A percentile compares a stretch with the other conserved stretches of the same genome.
Evolutionary conservation across 331 rosid genomes (phyloP).

Genomic region (Stylosanthes scabra): DNA sequence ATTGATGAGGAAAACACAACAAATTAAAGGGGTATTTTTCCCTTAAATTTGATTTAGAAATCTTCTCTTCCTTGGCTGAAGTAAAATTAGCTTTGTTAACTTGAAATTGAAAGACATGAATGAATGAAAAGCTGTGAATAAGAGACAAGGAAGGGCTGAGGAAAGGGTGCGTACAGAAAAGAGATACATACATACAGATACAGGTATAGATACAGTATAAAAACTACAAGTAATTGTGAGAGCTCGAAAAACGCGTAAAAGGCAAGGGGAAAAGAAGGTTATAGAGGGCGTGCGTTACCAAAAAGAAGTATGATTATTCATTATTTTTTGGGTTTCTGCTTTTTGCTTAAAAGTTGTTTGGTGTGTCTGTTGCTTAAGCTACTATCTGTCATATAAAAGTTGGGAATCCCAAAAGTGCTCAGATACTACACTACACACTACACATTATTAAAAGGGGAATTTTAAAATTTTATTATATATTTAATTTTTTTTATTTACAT

Average conservation of each 20-base stretch:
- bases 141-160: background rate
- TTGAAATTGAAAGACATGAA: background rate
- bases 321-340: constrained; percentile 45
- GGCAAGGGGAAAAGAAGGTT: constrained; percentile 33
- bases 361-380: constrained; percentile 33
- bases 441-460: background rate
- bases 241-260: constrained; percentile 61
- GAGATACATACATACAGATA: too few relatives aligned
- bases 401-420: constrained; percentile 51
- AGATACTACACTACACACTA: constrained; percentile 14
- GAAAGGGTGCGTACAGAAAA: constrained; percentile 6
- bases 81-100: too few relatives aligned
- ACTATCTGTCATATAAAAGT: constrained; percentile 48
- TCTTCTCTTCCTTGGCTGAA: too few relatives aligned
- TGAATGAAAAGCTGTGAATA: constrained; percentile 33
- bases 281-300: constrained; percentile 69
- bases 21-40: too few relatives aligned
- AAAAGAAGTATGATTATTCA: constrained; percentile 54
- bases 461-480: too few relatives aligned
- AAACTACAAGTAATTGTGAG: constrained; percentile 44
- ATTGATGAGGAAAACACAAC: too few relatives aligned
- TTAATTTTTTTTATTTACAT: too few relatives aligned
- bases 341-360: constrained; percentile 46
- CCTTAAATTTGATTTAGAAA: too few relatives aligned
- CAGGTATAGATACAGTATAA: too few relatives aligned